Percentiles rank a stretch among this genome's conserved stretches.
phyloP scores from a whole-genome alignment of 140 eudicot genomes.

The Flaveria floridana region DNA sequence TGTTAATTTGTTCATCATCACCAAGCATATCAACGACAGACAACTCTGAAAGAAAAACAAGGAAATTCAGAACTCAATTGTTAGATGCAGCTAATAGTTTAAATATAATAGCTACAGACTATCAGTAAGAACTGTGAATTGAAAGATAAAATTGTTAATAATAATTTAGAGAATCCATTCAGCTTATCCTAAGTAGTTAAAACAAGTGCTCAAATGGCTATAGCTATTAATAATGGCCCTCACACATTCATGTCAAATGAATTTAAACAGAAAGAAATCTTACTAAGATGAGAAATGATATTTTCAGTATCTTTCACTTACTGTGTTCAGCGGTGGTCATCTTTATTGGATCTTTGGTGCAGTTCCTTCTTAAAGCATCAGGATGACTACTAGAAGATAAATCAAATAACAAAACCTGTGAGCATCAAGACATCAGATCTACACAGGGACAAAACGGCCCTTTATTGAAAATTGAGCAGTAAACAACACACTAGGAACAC shows the following conservation, averaged over 20 bases:
- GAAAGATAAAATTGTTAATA: background rate
- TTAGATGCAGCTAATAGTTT: slow-evolving; percentile 15
- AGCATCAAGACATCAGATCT: slow-evolving; percentile 28
- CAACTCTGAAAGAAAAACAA: slow-evolving; percentile 46
- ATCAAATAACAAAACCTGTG: slow-evolving; percentile 35
- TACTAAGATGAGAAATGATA: slow-evolving; percentile 11
- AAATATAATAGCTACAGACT: background rate
- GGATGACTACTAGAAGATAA: slow-evolving; percentile 33
- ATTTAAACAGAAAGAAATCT: slow-evolving; percentile 8
- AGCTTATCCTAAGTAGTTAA: slow-evolving; percentile 13
- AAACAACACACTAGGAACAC: slow-evolving; percentile 22
- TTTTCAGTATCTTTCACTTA: slow-evolving; percentile 40
- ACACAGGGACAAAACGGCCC: slow-evolving; percentile 22
- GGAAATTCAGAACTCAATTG: slow-evolving; percentile 18
- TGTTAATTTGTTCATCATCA: slow-evolving; percentile 58
- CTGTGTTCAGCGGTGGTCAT: slow-evolving; percentile 33
- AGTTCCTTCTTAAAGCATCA: slow-evolving; percentile 38
- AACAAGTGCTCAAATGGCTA: background rate
- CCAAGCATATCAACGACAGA: slow-evolving; percentile 72
- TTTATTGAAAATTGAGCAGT: background rate
- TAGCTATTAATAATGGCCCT: slow-evolving; percentile 19
- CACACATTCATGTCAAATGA: slow-evolving; percentile 18
- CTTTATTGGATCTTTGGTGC: slow-evolving; percentile 39
- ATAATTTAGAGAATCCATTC: background rate
- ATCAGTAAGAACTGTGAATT: slow-evolving; percentile 18